phyloP scores from a whole-genome alignment of 2,329 filamentous ascomycete genomes.

The Epichloe hybrida region DNA sequence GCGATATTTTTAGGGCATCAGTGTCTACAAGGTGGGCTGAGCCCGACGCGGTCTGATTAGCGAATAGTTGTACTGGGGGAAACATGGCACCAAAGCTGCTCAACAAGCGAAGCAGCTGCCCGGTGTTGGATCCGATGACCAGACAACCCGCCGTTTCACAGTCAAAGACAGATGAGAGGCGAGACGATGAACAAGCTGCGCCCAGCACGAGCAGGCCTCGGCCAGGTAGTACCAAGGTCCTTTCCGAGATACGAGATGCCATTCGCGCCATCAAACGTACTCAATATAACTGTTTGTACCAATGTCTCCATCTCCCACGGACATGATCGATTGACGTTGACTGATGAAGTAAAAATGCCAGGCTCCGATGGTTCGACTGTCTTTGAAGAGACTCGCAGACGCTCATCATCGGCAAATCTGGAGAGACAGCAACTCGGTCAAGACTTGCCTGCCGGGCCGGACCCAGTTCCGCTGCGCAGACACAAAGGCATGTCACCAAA shows the following conservation, averaged over 20 bases:
- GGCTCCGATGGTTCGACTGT: conserved; percentile 12
- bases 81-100: conserved; percentile 16
- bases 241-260: conserved; percentile 22
- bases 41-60: not conserved
- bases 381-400: conserved; percentile 6
- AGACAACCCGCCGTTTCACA: not conserved
- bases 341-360: conserved; percentile 4
- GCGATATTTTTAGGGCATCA: not conserved
- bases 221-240: conserved; percentile 17
- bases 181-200: conserved; percentile 4
- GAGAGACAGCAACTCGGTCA: not conserved
- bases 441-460: not conserved
- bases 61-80: not conserved
- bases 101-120: conserved; percentile 15
- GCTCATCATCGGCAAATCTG: not conserved
- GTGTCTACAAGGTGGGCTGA: not conserved
- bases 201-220: conserved; percentile 12
- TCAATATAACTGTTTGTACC: conserved; percentile 14
- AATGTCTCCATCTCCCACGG: not conserved
- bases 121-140: conserved; percentile 9
- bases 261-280: conserved; percentile 19
- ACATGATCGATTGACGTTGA: not conserved
- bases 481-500: conserved; percentile 11
- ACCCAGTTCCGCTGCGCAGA: conserved; percentile 3
- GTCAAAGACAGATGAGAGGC: not conserved